Percentiles rank a stretch among this genome's conserved stretches.
Conservation (phyloP, 2,329 filamentous ascomycete genomes). For the Ceratocystis eucalypticola region DNA sequence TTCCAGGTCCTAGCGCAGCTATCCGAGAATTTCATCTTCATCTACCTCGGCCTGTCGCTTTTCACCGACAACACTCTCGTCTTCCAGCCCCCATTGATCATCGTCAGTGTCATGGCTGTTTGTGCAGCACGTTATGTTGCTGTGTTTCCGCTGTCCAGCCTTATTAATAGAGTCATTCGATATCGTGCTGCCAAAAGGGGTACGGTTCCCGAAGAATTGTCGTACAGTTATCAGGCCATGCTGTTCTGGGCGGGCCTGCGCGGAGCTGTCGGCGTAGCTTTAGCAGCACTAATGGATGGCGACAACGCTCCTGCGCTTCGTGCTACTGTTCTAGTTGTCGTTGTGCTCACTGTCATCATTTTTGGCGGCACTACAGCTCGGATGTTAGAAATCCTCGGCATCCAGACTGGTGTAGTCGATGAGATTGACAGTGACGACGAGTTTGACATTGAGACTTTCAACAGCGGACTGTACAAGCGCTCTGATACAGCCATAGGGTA, state of each 20-base stretch:
- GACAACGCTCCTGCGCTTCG: slow-evolving; percentile 70
- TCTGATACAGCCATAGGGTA: slow-evolving; percentile 66
- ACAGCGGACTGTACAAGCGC: slow-evolving; percentile 64
- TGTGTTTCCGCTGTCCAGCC: slow-evolving; percentile 79
- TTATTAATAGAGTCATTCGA: slow-evolving; percentile 85
- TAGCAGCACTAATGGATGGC: slow-evolving; percentile 77
- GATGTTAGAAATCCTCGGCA: slow-evolving; percentile 96
- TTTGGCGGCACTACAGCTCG: slow-evolving; percentile 94
- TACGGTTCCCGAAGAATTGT: slow-evolving; percentile 65
- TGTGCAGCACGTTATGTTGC: slow-evolving; percentile 86
- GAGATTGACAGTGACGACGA: slow-evolving; percentile 97
- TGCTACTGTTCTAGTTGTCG: slow-evolving; percentile 92
- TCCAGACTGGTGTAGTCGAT: slow-evolving; percentile 88
- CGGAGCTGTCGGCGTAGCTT: slow-evolving; percentile 86
- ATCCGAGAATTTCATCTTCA: slow-evolving; percentile 99
- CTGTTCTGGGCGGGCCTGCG: slow-evolving; percentile 97
- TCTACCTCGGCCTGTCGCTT: slow-evolving; percentile 86
- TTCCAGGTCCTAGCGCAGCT: slow-evolving; percentile 91
- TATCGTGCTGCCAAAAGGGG: slow-evolving; percentile 70
- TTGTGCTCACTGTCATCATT: slow-evolving; percentile 95
- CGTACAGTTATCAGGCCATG: slow-evolving; percentile 96
- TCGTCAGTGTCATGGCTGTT: slow-evolving; percentile 82
- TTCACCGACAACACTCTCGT: slow-evolving; percentile 81
- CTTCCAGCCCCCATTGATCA: slow-evolving; percentile 90
- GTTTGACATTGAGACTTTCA: slow-evolving; percentile 80